Base-by-base conservation (phyloP, 768 basidiomycete species). In the Cystobasidium tubakii region DNA sequence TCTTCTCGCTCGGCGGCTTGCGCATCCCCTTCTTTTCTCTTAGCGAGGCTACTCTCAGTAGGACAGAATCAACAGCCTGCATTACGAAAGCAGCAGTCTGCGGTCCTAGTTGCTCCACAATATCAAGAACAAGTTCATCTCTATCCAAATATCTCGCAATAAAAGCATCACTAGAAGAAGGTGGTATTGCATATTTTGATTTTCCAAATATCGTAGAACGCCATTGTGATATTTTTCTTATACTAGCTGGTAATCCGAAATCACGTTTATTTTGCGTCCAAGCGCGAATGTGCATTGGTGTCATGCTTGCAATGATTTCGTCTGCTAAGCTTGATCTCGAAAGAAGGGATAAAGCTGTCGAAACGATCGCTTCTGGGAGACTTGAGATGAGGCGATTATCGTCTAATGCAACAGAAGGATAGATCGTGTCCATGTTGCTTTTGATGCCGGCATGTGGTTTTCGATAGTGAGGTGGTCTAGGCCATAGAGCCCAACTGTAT, bases 401-500 rank as follows among this genome's bases (percentile, higher is more conserved):
- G 33, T 43, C 29, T 23, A 54, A 39, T 2, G 66, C 54, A 43
- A 7, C 43, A 13, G 63, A n/a, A 42, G 63, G 36, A 17, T 42
- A 65, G 17, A 31, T 43, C 7, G 44, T 42, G 10, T 29, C 42
- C 25, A 19, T 39, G 34, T 44, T 31, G 9, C 15, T 42, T 7
- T 13, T 34, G 9, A 21, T 31, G n/a, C n/a, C n/a, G 62, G 31
- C 23, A 6, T 42, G 62, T 7, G 36, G 29, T 9, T 31, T 13
- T 34, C 39, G 23, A 6, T 12, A 6, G 25, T 65, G 39, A 34
- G 25, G 36, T 9, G 25, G 31, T 65, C 63, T 65, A 50, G 66
- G 66, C 66, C 66, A 67, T 15, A 67, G 29, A 46, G 4, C n/a
- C 66, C 66, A 67, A 21, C 19, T 54, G 29, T 50, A 54, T 7